Evolutionary conservation across 805 yeast species (phyloP), one percentile per base, ranked within the genome.

Genomic region (Kluyveromyces nonfermentans): DNA sequence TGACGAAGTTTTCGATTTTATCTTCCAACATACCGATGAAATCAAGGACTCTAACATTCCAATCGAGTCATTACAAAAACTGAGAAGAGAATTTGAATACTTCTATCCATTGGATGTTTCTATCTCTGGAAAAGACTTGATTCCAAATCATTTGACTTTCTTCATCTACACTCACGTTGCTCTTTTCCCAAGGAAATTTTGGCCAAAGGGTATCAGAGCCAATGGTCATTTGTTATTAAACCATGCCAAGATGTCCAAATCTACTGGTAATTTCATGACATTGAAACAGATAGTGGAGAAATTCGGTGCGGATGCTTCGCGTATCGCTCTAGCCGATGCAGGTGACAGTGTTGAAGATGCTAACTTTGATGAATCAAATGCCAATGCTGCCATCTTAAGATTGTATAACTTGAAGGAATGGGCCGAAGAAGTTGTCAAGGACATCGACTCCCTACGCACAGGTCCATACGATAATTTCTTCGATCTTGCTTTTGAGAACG

Each of bases 291-390:
- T 84, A 62, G 81, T 82, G 47, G 74, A 78, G 56, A 93, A 93
- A 68, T 93, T 81, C 55, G 98, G 98, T 65, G 95, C 97, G 41
- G 98, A 93, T 66, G 97, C 97, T 35, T 73, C 96, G 9, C 84
- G 98, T 74, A 85, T 93, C 64, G 97, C 98, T 5, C 72, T 93
- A 52, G 98, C 97, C 37, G 98, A 93, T 71, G 96, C 97, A 42
- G 98, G 98, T 72, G 98, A 93, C 64, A 73, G 93, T 35, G 79
- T 88, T 53, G 98, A 93, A 70, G 98, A 93, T 67, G 98, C 98
- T 42, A 93, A 93, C 72, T 85, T 93, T 60, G 98, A 93, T 59
- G 98, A 93, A 70, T 71, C 87, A 48, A 89, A 82, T 60, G 98
- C 98, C 44, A 93, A 93, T 60, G 96, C 98, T 38, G 97, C 97